Conservation (phyloP, 352 stramenopile genomes). For the Pythium phragmitis region DNA sequence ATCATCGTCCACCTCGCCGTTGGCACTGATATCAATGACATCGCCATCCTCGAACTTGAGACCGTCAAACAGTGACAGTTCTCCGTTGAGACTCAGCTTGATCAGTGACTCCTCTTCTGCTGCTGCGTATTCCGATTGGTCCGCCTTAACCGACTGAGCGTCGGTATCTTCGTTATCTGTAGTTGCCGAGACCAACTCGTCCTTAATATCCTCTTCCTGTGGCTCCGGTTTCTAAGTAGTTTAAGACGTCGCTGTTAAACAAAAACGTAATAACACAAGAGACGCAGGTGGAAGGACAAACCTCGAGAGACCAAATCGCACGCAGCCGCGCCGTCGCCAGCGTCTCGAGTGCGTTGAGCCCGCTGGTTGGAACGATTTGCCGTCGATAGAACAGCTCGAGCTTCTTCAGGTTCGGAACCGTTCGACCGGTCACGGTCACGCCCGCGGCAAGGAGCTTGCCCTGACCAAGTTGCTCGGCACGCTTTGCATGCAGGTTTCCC, state of each 20-base stretch:
- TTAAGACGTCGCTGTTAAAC: too few species aligned
- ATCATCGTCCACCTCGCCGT: conserved; percentile 29
- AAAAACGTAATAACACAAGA: neutral
- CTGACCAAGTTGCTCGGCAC: conserved; percentile 24
- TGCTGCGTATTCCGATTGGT: neutral
- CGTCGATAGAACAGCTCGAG: conserved; percentile 66
- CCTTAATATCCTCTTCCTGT: conserved; percentile 18
- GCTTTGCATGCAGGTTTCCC: conserved; percentile 22
- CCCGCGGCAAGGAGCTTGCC: conserved; percentile 53
- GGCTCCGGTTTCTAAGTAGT: conserved; percentile 9
- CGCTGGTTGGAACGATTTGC: conserved; percentile 29
- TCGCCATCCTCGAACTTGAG: conserved; percentile 85
- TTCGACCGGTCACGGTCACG: conserved; percentile 42
- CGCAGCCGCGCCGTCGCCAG: conserved; percentile 20
- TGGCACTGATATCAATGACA: conserved; percentile 73
- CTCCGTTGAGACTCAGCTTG: conserved; percentile 72
- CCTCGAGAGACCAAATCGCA: conserved; percentile 18
- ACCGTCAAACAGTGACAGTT: conserved; percentile 83
- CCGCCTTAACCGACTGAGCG: conserved; percentile 13
- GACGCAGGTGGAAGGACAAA: neutral
- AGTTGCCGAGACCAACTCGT: conserved; percentile 11
- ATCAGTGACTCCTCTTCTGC: conserved; percentile 60
- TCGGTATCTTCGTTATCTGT: conserved; percentile 28
- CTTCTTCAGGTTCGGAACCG: conserved; percentile 52
- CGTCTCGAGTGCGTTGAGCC: conserved; percentile 24